Conservation (phyloP, 768 basidiomycete genomes). For the Bullera alba region DNA sequence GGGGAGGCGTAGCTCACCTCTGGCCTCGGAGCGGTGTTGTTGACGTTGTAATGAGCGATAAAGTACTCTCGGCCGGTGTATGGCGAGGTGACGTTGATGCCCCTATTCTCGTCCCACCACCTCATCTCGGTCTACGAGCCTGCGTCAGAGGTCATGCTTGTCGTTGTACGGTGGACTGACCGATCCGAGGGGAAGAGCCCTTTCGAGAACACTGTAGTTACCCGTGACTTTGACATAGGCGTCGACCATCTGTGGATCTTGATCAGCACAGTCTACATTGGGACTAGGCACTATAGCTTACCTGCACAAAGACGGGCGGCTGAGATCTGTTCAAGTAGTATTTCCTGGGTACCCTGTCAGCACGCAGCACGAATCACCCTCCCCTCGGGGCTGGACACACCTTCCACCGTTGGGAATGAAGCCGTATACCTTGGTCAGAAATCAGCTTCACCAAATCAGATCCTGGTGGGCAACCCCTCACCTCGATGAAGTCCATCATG, state of each 20-base stretch:
- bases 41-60: slow-evolving; percentile 66
- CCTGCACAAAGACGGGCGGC: slow-evolving; percentile 79
- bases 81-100: slow-evolving; percentile 45
- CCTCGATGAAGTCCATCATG: slow-evolving; percentile 87
- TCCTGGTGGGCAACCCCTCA: slow-evolving; percentile 5
- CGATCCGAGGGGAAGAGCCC: slow-evolving; percentile 80
- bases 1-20: slow-evolving; percentile 59
- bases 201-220: slow-evolving; percentile 65
- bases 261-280: neutral
- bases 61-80: slow-evolving; percentile 52
- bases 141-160: neutral
- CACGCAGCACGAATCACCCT: neutral
- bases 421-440: slow-evolving; percentile 53
- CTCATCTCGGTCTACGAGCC: slow-evolving; percentile 60
- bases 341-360: slow-evolving; percentile 46
- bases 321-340: slow-evolving; percentile 92
- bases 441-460: neutral
- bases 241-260: slow-evolving; percentile 64
- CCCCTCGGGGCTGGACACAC: neutral
- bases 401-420: slow-evolving; percentile 94
- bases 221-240: slow-evolving; percentile 68
- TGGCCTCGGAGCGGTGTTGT: slow-evolving; percentile 70
- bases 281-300: slow-evolving; percentile 40
- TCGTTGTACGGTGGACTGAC: slow-evolving; percentile 48
- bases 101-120: slow-evolving; percentile 77